These are phyloP conservation scores for Thelonectria discophora DNA, from an alignment of 2,329 filamentous ascomycete genomes.

Conservation along the genomic window DNA sequence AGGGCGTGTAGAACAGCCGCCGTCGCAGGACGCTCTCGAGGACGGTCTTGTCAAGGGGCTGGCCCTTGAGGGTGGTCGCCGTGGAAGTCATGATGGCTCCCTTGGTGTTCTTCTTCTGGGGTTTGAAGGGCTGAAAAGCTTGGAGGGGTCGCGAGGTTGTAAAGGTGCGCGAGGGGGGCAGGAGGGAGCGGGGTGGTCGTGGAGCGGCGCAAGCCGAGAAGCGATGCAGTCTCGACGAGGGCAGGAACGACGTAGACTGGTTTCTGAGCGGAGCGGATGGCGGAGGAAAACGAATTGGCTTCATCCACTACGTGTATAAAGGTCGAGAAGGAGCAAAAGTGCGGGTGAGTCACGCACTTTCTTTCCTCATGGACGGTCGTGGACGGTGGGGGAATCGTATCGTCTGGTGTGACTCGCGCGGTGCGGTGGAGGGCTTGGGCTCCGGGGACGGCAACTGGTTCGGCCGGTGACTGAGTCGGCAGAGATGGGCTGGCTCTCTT, in stretches of 20 bases:
- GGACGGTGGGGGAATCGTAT: conserved; percentile 36
- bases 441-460: conserved; percentile 41
- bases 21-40: conserved; percentile 89
- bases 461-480: conserved; percentile 21
- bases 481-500: neutral
- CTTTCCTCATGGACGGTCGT: conserved; percentile 28
- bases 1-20: conserved; percentile 92
- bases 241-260: conserved; percentile 26
- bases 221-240: conserved; percentile 34
- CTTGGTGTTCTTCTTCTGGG: conserved; percentile 37
- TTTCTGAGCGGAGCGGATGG: conserved; percentile 21
- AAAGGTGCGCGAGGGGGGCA: conserved; percentile 41
- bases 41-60: conserved; percentile 83
- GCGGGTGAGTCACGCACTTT: conserved; percentile 39
- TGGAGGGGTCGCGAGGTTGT: conserved; percentile 43
- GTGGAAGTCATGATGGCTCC: conserved; percentile 60
- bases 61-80: conserved; percentile 83
- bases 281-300: conserved; percentile 41
- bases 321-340: conserved; percentile 30
- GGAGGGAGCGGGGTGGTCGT: conserved; percentile 35
- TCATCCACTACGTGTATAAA: conserved; percentile 39
- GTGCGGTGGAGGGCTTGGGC: conserved; percentile 13
- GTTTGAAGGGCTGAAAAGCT: conserved; percentile 42
- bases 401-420: conserved; percentile 32
- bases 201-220: conserved; percentile 38